Conservation (phyloP, 345 rosid species). For the Anastatica hierochuntica region DNA sequence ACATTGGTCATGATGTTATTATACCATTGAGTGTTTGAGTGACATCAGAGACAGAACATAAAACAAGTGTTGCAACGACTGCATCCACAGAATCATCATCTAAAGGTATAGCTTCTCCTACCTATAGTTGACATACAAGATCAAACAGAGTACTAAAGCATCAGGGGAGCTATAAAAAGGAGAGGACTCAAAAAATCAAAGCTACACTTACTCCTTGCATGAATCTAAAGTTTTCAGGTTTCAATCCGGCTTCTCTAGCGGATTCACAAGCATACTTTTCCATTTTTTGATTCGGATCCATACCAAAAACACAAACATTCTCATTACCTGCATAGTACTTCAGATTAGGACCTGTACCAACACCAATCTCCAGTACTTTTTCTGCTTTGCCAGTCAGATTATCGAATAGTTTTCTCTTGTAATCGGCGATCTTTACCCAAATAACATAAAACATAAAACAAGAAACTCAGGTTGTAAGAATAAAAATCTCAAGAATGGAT, state of each 20-base stretch:
- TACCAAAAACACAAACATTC: slow-evolving; percentile 46
- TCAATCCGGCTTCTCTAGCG: slow-evolving; percentile 53
- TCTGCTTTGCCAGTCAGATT: slow-evolving; percentile 50
- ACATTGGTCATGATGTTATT: too few relatives aligned
- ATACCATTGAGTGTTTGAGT: slow-evolving; percentile 52
- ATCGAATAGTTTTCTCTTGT: slow-evolving; percentile 47
- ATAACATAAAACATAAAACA: not conserved
- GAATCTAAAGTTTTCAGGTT: slow-evolving; percentile 43
- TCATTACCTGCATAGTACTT: slow-evolving; percentile 41
- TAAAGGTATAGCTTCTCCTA: slow-evolving; percentile 71
- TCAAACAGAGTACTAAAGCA: not conserved
- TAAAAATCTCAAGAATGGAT: too few relatives aligned
- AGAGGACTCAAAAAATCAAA: too few relatives aligned
- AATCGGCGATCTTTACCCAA: slow-evolving; percentile 60
- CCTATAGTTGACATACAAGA: too few relatives aligned
- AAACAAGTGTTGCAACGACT: slow-evolving; percentile 70
- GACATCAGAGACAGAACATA: slow-evolving; percentile 73
- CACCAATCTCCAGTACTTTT: slow-evolving; percentile 69
- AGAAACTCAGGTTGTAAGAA: too few relatives aligned
- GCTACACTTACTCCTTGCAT: slow-evolving; percentile 41
- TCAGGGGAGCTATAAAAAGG: not conserved
- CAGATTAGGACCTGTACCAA: slow-evolving; percentile 85
- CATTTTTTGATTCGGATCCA: slow-evolving; percentile 75
- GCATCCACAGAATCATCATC: slow-evolving; percentile 72
- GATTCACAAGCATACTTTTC: slow-evolving; percentile 54